These are phyloP conservation scores for Aspergillus biplanus DNA, from an alignment of 495 filamentous ascomycete species.

Conservation along the genomic window DNA sequence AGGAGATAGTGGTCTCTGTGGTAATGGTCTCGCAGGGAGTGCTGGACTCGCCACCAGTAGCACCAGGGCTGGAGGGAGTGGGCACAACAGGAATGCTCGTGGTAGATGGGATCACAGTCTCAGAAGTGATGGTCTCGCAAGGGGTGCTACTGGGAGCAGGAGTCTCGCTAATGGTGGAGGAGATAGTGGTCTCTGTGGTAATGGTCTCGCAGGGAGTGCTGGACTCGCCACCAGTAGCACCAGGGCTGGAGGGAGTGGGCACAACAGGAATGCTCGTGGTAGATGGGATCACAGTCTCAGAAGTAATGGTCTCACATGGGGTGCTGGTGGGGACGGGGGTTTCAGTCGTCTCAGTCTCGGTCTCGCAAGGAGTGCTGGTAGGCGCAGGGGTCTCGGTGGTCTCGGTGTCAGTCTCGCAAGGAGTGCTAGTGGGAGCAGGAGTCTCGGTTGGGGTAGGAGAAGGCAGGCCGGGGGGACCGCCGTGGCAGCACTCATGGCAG, in stretches of 20 bases:
- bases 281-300: constrained; percentile 24
- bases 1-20: constrained; percentile 20
- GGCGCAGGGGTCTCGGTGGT: not conserved
- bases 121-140: constrained; percentile 9
- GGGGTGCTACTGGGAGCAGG: constrained; percentile 14
- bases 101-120: constrained; percentile 21
- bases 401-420: not conserved
- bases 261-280: constrained; percentile 12
- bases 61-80: constrained; percentile 6
- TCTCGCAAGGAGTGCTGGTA: constrained; percentile 28
- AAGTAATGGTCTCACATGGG: constrained; percentile 9
- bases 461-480: constrained; percentile 29
- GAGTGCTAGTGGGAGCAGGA: constrained; percentile 19
- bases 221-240: constrained; percentile 16
- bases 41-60: constrained; percentile 10
- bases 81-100: constrained; percentile 14
- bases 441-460: constrained; percentile 19
- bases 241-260: constrained; percentile 15
- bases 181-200: constrained; percentile 19
- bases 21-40: too few species aligned
- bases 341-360: constrained; percentile 17
- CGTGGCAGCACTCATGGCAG: constrained; percentile 33
- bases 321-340: constrained; percentile 18
- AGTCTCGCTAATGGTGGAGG: constrained; percentile 15
- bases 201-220: constrained; percentile 31